Evolutionary conservation across 2,329 filamentous ascomycete species (phyloP).

Genomic region (Thielaviopsis ethacetica): DNA sequence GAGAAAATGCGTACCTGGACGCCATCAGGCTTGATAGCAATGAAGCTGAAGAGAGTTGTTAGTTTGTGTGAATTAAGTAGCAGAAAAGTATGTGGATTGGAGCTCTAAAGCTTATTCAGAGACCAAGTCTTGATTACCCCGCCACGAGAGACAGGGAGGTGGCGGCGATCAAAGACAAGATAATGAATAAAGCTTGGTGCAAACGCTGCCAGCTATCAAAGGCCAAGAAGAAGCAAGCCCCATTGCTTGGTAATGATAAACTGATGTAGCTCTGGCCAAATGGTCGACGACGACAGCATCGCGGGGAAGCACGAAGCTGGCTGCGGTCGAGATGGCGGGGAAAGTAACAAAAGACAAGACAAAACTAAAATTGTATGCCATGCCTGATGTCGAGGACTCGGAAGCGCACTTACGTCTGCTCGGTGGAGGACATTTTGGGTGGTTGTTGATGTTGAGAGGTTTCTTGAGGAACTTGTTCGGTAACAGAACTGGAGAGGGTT

Average conservation of each 20-base stretch:
- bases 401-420: conserved; percentile 52
- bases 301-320: not conserved
- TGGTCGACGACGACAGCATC: not conserved
- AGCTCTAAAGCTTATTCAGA: conserved; percentile 14
- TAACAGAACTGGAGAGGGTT: conserved; percentile 6
- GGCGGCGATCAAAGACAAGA: conserved; percentile 7
- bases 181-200: not conserved
- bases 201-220: not conserved
- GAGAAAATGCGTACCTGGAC: conserved; percentile 58
- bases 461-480: conserved; percentile 1
- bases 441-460: conserved; percentile 5
- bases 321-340: not conserved
- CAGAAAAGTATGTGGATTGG: conserved; percentile 12
- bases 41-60: conserved; percentile 53
- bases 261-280: not conserved
- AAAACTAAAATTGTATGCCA: conserved; percentile 1
- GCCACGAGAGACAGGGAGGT: not conserved
- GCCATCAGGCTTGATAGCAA: conserved; percentile 99
- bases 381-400: not conserved
- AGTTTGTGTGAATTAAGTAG: not conserved
- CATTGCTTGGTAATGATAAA: not conserved
- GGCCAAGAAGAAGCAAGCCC: not conserved
- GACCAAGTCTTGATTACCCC: not conserved
- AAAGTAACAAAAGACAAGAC: conserved; percentile 9
- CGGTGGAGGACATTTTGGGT: conserved; percentile 23